A percentile compares a stretch with the other conserved stretches of the same genome.
phyloP scores from a whole-genome alignment of 768 basidiomycete species.

The Phallus indusiatus region DNA sequence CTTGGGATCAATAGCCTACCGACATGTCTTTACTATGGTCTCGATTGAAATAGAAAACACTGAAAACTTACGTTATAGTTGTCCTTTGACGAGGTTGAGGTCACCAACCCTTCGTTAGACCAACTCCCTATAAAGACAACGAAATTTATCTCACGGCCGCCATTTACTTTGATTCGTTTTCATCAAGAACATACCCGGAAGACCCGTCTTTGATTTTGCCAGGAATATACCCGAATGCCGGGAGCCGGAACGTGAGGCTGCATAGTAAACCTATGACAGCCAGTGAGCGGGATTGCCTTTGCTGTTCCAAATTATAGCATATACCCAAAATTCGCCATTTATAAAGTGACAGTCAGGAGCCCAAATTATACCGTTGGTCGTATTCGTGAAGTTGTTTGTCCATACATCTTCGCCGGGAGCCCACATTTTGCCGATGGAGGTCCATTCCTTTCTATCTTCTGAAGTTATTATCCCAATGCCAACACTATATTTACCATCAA shows the following conservation, averaged over 20 bases:
- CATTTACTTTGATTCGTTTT: too few relatives aligned
- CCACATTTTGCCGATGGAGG: constrained; percentile 35
- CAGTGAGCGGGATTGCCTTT: constrained; percentile 2
- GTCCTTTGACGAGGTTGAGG: constrained; percentile 29
- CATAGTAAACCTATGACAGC: constrained; percentile 39
- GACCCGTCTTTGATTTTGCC: constrained; percentile 41
- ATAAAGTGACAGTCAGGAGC: constrained; percentile 26
- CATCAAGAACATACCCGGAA: constrained; percentile 1
- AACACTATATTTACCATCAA: constrained; percentile 28
- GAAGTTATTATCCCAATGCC: constrained; percentile 44
- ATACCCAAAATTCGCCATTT: constrained; percentile 17
- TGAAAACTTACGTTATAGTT: constrained; percentile 29
- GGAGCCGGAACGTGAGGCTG: constrained; percentile 45
- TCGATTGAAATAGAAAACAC: not conserved
- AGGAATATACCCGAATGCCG: constrained; percentile 47
- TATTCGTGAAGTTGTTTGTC: constrained; percentile 42
- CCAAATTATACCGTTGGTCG: constrained; percentile 31
- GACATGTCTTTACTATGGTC: not conserved
- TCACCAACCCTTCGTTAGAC: constrained; percentile 39
- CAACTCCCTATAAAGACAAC: constrained; percentile 17
- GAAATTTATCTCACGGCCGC: too few relatives aligned
- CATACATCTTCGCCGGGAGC: constrained; percentile 37
- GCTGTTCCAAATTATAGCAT: not conserved
- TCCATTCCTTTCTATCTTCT: constrained; percentile 40
- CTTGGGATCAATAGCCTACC: constrained; percentile 46